A percentile compares a stretch with the other conserved stretches of the same genome.
Evolutionary conservation across 495 filamentous ascomycete species (phyloP).

Genomic region (Darksidea phi): DNA sequence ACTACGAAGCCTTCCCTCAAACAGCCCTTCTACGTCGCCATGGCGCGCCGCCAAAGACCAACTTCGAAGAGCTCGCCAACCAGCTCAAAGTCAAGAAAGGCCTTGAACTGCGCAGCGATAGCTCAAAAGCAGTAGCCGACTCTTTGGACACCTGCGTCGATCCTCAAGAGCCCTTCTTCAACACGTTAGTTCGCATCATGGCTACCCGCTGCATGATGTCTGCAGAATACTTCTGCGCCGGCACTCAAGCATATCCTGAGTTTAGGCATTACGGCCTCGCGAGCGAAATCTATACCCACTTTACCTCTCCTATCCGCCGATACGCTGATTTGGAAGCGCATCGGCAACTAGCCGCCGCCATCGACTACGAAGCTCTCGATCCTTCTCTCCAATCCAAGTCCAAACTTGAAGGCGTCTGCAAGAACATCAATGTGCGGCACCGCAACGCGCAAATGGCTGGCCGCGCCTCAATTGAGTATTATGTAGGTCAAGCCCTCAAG

Average conservation of each 20-base stretch:
- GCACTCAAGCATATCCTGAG: slow-evolving; percentile 85
- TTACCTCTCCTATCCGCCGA: slow-evolving; percentile 93
- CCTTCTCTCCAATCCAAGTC: slow-evolving; percentile 71
- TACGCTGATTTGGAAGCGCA: slow-evolving; percentile 95
- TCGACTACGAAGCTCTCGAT: slow-evolving; percentile 82
- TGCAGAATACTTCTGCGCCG: slow-evolving; percentile 95
- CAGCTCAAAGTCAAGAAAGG: slow-evolving; percentile 83
- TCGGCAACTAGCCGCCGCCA: slow-evolving; percentile 90
- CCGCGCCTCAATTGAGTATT: slow-evolving; percentile 90
- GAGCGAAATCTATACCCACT: slow-evolving; percentile 96
- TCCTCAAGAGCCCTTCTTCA: slow-evolving; percentile 88
- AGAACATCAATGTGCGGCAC: slow-evolving; percentile 96
- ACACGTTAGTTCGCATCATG: slow-evolving; percentile 93
- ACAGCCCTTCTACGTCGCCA: slow-evolving; percentile 92
- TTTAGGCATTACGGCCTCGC: slow-evolving; percentile 97
- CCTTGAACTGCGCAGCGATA: slow-evolving; percentile 74
- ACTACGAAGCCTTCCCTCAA: slow-evolving; percentile 87
- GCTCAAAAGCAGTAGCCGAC: slow-evolving; percentile 84
- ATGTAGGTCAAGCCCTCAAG: slow-evolving; percentile 93
- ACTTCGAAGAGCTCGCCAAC: slow-evolving; percentile 89
- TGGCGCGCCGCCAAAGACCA: slow-evolving; percentile 85
- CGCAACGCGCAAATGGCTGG: slow-evolving; percentile 95
- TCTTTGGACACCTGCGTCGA: slow-evolving; percentile 85
- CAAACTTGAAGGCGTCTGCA: slow-evolving; percentile 88
- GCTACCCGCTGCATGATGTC: slow-evolving; percentile 99